Base-by-base conservation (phyloP, 2,329 filamentous ascomycete genomes). In the Pseudopyricularia cyperi region DNA sequence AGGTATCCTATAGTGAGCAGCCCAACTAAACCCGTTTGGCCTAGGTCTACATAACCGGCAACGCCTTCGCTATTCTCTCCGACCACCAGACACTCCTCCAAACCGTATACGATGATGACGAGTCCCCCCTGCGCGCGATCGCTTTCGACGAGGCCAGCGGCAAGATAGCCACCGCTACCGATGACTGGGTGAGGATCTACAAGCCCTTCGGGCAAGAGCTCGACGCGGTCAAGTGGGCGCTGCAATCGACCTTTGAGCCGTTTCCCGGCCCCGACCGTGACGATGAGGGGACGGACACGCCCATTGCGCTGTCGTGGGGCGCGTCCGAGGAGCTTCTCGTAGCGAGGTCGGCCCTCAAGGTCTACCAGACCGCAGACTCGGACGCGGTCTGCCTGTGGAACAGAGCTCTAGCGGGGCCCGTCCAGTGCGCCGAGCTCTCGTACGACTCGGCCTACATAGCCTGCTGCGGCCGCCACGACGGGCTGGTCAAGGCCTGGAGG, bases 401-500 rank as follows among this genome's bases (percentile, higher is more conserved):
- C 51, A 85, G 85, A 63, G 65, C 71, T 42, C 73, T 97, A 7
- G 84, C 90, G 2, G 89, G 78, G 61, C 76, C 83, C 0, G 80
- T 80, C 35, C 86, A 86, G 61, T 79, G 84, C 53, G 89, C 89
- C 3, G 73, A 76, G 8, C 82, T 96, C 58, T 95, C 91, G 1
- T 88, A 88, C 56, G 91, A 95, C 65, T 90, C 88, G 12, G 83
- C 83, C 19, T 82, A 95, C 55, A 88, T 97, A 51, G 91, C 89
- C 17, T 90, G 87, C 1, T 79, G 86, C 12, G 86, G 89, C 42
- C 72, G 75, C 49, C 80, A 87, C 62, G 93, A 97, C 65, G 77
- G 84, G 50, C 71, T 97, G 19, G 82, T 95, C 58, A 97, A 98
- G 68, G 79, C 97, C 60, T 98, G 94, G 93, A 81, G 89, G 56